Evolutionary conservation across 371 early-diverging fungal genomes (phyloP).

Genomic region (Massospora cicadina): DNA sequence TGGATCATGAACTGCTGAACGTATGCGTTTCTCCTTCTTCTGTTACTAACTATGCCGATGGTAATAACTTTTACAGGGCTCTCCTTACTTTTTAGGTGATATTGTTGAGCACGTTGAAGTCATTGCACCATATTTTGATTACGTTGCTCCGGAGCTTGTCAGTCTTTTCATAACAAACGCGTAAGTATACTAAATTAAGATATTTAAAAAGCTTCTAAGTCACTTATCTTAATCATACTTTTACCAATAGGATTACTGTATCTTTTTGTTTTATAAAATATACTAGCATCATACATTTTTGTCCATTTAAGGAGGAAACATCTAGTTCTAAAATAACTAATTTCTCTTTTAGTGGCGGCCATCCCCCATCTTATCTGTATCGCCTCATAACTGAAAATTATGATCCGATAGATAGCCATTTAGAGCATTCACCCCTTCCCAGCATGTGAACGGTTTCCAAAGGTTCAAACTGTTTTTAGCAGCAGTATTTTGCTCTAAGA

Average conservation of each 20-base stretch:
- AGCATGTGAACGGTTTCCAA: too few species aligned
- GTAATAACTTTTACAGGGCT: slow-evolving; percentile 12
- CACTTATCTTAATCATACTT: too few species aligned
- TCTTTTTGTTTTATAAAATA: slow-evolving; percentile 2
- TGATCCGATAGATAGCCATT: slow-evolving; percentile 25
- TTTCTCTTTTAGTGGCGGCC: slow-evolving; percentile 30
- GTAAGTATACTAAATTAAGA: slow-evolving; percentile 40
- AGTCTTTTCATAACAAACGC: slow-evolving; percentile 77
- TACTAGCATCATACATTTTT: not conserved
- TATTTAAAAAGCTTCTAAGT: too few species aligned
- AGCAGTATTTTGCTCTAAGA: too few species aligned
- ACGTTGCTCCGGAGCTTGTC: slow-evolving; percentile 73
- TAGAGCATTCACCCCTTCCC: not conserved
- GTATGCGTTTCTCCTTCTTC: slow-evolving; percentile 56
- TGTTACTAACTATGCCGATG: slow-evolving; percentile 62
- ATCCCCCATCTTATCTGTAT: slow-evolving; percentile 56
- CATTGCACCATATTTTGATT: slow-evolving; percentile 74
- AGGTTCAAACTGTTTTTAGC: too few species aligned
- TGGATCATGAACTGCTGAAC: slow-evolving; percentile 67
- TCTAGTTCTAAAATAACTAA: too few species aligned
- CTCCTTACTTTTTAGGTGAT: slow-evolving; percentile 21
- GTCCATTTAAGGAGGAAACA: too few species aligned
- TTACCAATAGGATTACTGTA: too few species aligned
- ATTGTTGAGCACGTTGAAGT: slow-evolving; percentile 54
- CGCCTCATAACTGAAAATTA: slow-evolving; percentile 62